A percentile compares a stretch with the other conserved stretches of the same genome.
phyloP scores from a whole-genome alignment of 805 yeast species.

The Ogataea paraovalis region DNA sequence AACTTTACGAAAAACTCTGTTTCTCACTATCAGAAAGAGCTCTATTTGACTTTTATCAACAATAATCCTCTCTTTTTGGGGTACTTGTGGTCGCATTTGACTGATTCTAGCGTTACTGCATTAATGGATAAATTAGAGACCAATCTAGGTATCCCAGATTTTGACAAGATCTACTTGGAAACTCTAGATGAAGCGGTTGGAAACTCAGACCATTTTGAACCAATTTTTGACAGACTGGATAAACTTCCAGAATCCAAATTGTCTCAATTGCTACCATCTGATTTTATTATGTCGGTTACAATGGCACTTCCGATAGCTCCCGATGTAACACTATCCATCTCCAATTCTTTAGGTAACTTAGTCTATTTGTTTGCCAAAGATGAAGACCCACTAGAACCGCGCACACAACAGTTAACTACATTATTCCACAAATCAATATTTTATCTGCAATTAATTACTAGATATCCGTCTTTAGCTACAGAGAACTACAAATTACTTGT shows the following conservation, averaged over 20 bases:
- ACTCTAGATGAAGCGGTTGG: slow-evolving; percentile 9
- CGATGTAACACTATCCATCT: slow-evolving; percentile 12
- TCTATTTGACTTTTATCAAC: slow-evolving; percentile 15
- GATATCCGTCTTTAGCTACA: slow-evolving; percentile 2
- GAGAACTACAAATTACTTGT: slow-evolving; percentile 2
- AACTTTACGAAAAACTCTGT: slow-evolving; percentile 22
- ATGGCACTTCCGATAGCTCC: slow-evolving; percentile 6
- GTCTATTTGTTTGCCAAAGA: slow-evolving; percentile 13
- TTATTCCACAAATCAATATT: slow-evolving; percentile 5
- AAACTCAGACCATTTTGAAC: neutral
- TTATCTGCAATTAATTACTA: slow-evolving; percentile 1
- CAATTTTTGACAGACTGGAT: slow-evolving; percentile 3
- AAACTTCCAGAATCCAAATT: slow-evolving; percentile 3
- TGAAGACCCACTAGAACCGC: neutral
- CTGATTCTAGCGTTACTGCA: neutral
- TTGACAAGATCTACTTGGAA: slow-evolving; percentile 11
- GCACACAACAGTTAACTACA: neutral
- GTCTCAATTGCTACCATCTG: slow-evolving; percentile 4
- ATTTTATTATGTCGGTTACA: slow-evolving; percentile 3
- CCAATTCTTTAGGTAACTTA: slow-evolving; percentile 23
- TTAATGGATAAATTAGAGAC: slow-evolving; percentile 21
- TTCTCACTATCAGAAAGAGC: slow-evolving; percentile 18
- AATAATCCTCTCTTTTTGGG: slow-evolving; percentile 13
- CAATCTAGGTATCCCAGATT: slow-evolving; percentile 11
- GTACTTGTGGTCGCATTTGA: slow-evolving; percentile 10